Evolutionary conservation across 176 grass and related monocot species (phyloP).

Genomic region (Luzula sylvatica): DNA sequence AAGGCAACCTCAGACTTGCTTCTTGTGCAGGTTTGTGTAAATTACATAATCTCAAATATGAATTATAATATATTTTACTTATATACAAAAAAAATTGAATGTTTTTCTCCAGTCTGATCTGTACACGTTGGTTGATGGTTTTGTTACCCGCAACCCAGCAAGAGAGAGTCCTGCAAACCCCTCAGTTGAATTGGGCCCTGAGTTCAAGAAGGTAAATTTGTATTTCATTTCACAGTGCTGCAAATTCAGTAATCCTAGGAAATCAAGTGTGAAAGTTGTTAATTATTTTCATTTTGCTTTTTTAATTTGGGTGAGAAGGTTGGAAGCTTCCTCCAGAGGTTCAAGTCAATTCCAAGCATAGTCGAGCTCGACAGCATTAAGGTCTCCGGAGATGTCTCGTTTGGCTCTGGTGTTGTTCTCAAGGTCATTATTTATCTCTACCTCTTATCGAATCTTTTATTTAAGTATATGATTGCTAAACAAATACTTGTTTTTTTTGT

Average conservation of each 20-base stretch:
- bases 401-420: constrained; percentile 62
- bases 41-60: background rate
- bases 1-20: constrained; percentile 97
- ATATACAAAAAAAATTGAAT: constrained; percentile 7
- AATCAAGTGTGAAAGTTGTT: background rate
- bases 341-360: constrained; percentile 96
- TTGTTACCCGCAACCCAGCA: constrained; percentile 75
- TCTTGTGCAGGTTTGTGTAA: constrained; percentile 74
- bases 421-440: constrained; percentile 58
- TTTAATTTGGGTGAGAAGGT: constrained; percentile 33
- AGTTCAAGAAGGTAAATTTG: constrained; percentile 79
- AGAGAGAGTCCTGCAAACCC: constrained; percentile 76
- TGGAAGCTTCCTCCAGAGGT: constrained; percentile 68
- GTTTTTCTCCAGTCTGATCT: constrained; percentile 72
- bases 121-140: constrained; percentile 91
- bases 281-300: background rate
- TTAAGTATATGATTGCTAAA: background rate
- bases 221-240: background rate
- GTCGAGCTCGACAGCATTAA: constrained; percentile 93
- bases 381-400: constrained; percentile 90
- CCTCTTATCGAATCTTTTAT: background rate
- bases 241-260: background rate
- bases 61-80: background rate
- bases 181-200: constrained; percentile 80
- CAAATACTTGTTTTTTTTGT: constrained; percentile 10